phyloP scores from a whole-genome alignment of 257 asterid genomes.

The Plantago ovata region DNA sequence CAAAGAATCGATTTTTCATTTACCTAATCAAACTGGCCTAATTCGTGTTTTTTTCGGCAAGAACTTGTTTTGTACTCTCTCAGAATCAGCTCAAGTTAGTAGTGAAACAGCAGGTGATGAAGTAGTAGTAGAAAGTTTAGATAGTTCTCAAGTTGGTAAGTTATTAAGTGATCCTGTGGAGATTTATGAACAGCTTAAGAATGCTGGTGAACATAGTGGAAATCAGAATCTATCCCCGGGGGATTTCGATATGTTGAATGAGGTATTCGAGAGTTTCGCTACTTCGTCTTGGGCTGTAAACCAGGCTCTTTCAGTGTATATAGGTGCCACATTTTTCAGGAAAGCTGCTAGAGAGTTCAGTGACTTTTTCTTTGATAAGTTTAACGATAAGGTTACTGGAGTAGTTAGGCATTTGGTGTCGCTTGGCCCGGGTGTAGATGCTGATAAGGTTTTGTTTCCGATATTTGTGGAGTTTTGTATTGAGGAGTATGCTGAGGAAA shows the following conservation, averaged over 20 bases:
- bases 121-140: not conserved
- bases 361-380: conserved; percentile 46
- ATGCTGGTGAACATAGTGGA: conserved; percentile 19
- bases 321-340: conserved; percentile 75
- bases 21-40: conserved; percentile 15
- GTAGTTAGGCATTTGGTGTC: conserved; percentile 53
- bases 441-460: conserved; percentile 76
- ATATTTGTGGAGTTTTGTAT: conserved; percentile 80
- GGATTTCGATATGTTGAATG: conserved; percentile 54
- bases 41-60: conserved; percentile 15
- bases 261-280: conserved; percentile 51
- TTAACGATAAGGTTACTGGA: conserved; percentile 37
- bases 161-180: conserved; percentile 53
- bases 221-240: conserved; percentile 25
- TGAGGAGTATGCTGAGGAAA: conserved; percentile 69
- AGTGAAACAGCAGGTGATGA: conserved; percentile 16
- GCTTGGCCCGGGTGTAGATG: conserved; percentile 62
- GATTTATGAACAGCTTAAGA: conserved; percentile 55
- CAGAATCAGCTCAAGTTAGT: conserved; percentile 23
- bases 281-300: conserved; percentile 79
- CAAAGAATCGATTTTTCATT: conserved; percentile 21
- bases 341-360: conserved; percentile 58
- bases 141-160: conserved; percentile 13
- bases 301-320: conserved; percentile 80
- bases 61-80: conserved; percentile 38